Evolutionary conservation across 2,329 filamentous ascomycete species (phyloP).

Genomic region (Pezicula radicicola): DNA sequence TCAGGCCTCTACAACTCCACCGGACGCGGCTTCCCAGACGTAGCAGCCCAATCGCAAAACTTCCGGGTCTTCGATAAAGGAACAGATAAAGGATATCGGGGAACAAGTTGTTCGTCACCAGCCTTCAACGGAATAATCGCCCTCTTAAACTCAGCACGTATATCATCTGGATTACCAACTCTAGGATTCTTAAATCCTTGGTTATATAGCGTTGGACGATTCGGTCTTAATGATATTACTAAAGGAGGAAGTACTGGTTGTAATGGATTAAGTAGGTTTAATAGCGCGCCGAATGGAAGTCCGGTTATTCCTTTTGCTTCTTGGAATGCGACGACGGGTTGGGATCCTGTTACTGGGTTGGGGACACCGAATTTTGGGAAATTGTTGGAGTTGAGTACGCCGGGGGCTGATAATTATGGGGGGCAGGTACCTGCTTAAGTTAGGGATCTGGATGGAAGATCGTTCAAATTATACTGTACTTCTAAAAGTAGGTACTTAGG

Average conservation of each 20-base stretch:
- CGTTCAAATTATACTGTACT: no score
- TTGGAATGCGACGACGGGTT: constrained; percentile 37
- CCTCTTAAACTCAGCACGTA: no score
- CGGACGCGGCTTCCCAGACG: constrained; percentile 49
- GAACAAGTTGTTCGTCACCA: no score
- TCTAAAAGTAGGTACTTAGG: no score
- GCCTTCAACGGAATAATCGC: no score
- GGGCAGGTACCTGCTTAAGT: not conserved
- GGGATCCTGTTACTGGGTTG: constrained; percentile 44
- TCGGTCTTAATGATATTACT: constrained; percentile 43
- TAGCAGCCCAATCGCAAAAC: constrained; percentile 18
- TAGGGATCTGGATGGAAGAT: no score
- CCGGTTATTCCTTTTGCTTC: constrained; percentile 27
- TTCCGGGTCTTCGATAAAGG: no score
- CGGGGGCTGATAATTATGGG: constrained; percentile 13
- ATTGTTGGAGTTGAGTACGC: constrained; percentile 14
- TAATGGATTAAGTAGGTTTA: constrained; percentile 11
- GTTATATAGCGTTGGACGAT: constrained; percentile 30
- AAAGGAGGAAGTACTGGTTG: constrained; percentile 32
- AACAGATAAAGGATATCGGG: no score
- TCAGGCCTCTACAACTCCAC: constrained; percentile 35
- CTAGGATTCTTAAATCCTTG: no score
- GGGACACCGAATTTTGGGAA: constrained; percentile 31
- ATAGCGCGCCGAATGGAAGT: constrained; percentile 12
- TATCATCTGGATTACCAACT: no score